Conservation (phyloP, 441 rosid species). For the Jatropha podagrica region DNA sequence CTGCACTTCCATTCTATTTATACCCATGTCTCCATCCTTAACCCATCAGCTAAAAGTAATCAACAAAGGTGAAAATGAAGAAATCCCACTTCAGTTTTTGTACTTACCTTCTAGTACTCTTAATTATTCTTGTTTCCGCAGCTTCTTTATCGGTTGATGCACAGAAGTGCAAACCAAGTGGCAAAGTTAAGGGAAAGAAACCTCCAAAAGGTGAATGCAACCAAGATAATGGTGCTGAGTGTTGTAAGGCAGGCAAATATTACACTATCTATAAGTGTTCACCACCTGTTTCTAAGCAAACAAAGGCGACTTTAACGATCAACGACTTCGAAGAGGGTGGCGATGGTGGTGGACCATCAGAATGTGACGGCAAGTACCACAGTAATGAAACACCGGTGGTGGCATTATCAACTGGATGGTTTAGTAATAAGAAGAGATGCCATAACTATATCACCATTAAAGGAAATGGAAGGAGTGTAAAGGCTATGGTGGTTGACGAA, state of each 20-base stretch:
- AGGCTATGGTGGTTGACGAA: conserved; percentile 39
- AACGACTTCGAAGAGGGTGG: conserved; percentile 28
- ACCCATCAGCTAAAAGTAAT: not conserved
- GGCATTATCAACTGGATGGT: conserved; percentile 37
- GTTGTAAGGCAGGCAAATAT: conserved; percentile 3
- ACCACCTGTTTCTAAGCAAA: not conserved
- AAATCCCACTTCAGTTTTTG: not conserved
- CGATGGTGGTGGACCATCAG: conserved; percentile 31
- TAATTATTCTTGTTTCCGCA: not conserved
- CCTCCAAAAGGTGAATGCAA: not conserved
- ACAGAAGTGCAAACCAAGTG: conserved; percentile 9
- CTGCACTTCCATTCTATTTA: not conserved
- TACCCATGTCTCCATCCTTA: not conserved
- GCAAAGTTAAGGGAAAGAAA: conserved; percentile 5
- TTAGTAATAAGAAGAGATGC: conserved; percentile 31
- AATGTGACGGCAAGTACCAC: conserved; percentile 34
- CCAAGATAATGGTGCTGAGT: not conserved
- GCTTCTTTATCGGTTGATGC: conserved; percentile 1
- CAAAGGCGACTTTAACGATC: conserved; percentile 29
- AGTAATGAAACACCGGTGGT: conserved; percentile 13
- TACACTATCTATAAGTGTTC: conserved; percentile 18
- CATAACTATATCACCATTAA: conserved; percentile 21
- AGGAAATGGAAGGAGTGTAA: conserved; percentile 30
- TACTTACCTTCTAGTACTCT: not conserved
- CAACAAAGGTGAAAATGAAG: conserved; percentile 7